Base-by-base conservation (phyloP, 2,329 filamentous ascomycete species). In the Arthrocladium fulminans region DNA sequence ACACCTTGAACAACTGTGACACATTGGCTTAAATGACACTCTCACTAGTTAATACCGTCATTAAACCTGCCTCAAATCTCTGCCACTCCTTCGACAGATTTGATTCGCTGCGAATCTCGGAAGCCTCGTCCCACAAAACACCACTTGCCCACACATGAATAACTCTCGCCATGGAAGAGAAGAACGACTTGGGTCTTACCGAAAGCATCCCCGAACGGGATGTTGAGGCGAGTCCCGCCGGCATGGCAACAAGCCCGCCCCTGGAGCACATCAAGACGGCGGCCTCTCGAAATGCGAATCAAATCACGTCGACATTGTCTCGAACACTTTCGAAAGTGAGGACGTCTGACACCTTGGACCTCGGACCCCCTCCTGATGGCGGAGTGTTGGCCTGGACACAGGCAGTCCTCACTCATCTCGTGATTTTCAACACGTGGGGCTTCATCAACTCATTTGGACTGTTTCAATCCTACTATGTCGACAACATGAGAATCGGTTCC, bases 391-490 rank as follows among this genome's bases (percentile, higher is more conserved):
- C 77, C n/a, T 80, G 76, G 76, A 63, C 69, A 0, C 77, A 80
- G 56, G 74, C 75, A 2, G 65, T 69, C 1, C 65, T 76, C 9
- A 71, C 65, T 1, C 76, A 76, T 56, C 62, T 75, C 41, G 67
- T 78, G 39, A 74, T 76, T 55, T 75, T 79, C 60, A 78, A 74
- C 54, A 76, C 76, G 1, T 81, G 77, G 70, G 67, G 68, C 3
- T 74, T 71, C 50, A 68, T 74, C 57, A 73, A 70, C 38, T 72
- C 72, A n/a, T 79, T 77, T 51, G 76, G 76, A 2, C 70, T 74
- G 2, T 80, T 76, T 48, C 75, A 80, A 51, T 69, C 70, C 2
- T 73, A 73, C 59, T 80, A 79, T 52, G 65, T 61, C 27, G 57
- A 66, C 56, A 52, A 63, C 38, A 50, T 75, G 57, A 39, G 57